phyloP scores from a whole-genome alignment of 768 basidiomycete genomes.

The Leccinum subtestaceum region DNA sequence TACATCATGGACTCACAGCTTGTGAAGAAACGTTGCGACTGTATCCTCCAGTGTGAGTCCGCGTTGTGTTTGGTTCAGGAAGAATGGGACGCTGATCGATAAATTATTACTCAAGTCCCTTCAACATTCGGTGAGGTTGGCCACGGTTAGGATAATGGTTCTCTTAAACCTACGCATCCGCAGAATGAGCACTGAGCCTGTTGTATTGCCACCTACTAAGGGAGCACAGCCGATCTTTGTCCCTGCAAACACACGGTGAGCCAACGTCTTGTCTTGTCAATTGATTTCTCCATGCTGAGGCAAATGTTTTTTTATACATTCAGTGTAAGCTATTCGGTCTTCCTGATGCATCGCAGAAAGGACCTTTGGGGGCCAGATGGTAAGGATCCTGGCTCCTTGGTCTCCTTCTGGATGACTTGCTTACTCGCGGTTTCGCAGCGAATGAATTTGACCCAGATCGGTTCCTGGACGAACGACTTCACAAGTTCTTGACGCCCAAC shows the following conservation, averaged over 20 bases:
- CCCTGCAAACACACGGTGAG: constrained; percentile 31
- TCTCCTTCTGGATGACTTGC: neutral
- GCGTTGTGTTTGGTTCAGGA: neutral
- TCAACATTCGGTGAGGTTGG: constrained; percentile 21
- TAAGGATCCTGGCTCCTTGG: constrained; percentile 14
- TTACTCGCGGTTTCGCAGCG: constrained; percentile 33
- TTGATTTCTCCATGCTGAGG: neutral
- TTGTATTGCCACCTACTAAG: constrained; percentile 23
- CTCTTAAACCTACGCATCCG: neutral
- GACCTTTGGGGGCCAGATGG: constrained; percentile 72
- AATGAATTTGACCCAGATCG: constrained; percentile 62
- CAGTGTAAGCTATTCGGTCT: constrained; percentile 46
- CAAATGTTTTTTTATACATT: neutral
- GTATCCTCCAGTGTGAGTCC: constrained; percentile 32
- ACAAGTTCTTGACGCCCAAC: constrained; percentile 52
- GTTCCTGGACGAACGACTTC: constrained; percentile 58
- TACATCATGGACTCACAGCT: constrained; percentile 1
- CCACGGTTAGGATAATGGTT: neutral
- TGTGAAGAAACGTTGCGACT: constrained; percentile 30
- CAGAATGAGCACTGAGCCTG: constrained; percentile 24
- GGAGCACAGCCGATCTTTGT: constrained; percentile 31
- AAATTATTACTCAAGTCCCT: constrained; percentile 15
- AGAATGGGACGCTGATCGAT: neutral
- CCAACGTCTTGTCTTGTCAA: neutral
- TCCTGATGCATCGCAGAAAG: constrained; percentile 57